These are phyloP conservation scores for Fusarium scirpi DNA, from an alignment of 2,329 filamentous ascomycete genomes.

Conservation along the genomic window DNA sequence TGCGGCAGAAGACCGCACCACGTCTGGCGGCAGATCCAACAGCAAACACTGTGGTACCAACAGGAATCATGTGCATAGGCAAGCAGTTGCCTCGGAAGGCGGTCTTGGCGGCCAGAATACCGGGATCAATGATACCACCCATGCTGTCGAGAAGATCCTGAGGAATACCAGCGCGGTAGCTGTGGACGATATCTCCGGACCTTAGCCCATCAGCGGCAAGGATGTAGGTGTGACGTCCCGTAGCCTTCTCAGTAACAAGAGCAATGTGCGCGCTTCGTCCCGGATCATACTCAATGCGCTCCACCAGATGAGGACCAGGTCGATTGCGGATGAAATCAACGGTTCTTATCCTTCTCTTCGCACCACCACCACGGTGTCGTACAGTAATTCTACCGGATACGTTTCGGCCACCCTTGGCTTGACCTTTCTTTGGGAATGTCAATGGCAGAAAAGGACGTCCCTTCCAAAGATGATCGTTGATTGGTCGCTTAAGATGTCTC, in stretches of 20 bases:
- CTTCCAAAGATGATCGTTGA: constrained; percentile 98
- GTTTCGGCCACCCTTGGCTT: constrained; percentile 92
- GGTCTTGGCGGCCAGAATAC: constrained; percentile 94
- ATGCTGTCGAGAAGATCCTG: constrained; percentile 87
- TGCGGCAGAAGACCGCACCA: constrained; percentile 90
- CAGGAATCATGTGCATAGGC: constrained; percentile 93
- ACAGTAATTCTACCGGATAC: constrained; percentile 87
- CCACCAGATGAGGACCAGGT: constrained; percentile 86
- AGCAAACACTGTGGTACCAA: constrained; percentile 93
- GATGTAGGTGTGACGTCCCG: constrained; percentile 86
- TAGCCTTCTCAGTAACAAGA: constrained; percentile 80
- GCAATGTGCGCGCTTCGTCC: constrained; percentile 94
- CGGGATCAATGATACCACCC: constrained; percentile 92
- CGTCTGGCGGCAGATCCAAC: constrained; percentile 81
- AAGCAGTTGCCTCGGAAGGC: constrained; percentile 95
- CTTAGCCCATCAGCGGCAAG: constrained; percentile 95
- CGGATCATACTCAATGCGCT: constrained; percentile 96
- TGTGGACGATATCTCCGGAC: constrained; percentile 91
- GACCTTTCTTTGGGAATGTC: constrained; percentile 92
- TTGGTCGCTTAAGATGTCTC: constrained; percentile 88
- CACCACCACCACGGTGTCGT: constrained; percentile 90
- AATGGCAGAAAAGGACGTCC: constrained; percentile 84
- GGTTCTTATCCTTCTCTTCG: constrained; percentile 89
- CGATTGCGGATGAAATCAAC: constrained; percentile 87
- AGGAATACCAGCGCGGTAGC: constrained; percentile 90